Evolutionary conservation across 2,329 filamentous ascomycete species (phyloP), one percentile per base, ranked within the genome.

Genomic region (Colletotrichum orbiculare): DNA sequence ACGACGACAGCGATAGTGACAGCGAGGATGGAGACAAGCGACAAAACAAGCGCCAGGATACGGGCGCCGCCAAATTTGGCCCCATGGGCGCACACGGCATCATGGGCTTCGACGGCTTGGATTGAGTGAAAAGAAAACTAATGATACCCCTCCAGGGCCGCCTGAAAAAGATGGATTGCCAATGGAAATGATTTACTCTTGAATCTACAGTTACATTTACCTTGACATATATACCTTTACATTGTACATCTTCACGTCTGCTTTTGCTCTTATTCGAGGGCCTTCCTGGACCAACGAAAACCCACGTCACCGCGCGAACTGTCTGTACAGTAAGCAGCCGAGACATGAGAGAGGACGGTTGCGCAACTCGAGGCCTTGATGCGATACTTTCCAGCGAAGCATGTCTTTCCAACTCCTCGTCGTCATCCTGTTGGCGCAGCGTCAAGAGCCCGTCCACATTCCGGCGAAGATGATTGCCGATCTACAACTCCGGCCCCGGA

Each of bases 71-170:
- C 57, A 81, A 81, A 54, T 74, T 85, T 6, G 83, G 83, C 3
- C 81, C 82, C 11, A 81, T 80, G 75, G 83, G 83, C 17, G 81
- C 82, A 3, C 83, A 85, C 48, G 83, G 83, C 53, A 77, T 85
- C n/a, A 70, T 85, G 68, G 80, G 79, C 6, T 84, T 85, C 64
- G 79, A 82, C 11, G 82, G 79, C 8, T 63, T 85, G 68, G 82
- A 84, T 62, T 84, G 39, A 71, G 56, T 53, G 41, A 48, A 66
- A 47, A 41, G 37, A 53, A 54, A 41, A 9, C 38, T 60, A 62
- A 56, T 67, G 63, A 68, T 68, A 68, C 66, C 64, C 62, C 58
- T 58, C 57, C 49, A 54, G 49, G 41, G 54, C 48, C 49, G 45
- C 42, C 54, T 46, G 39, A 50, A 52, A 48, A 48, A 53, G 64